A percentile compares a stretch with the other conserved stretches of the same genome.
Evolutionary conservation across 2,329 filamentous ascomycete genomes (phyloP).

Genomic region (Aspergillus jensenii): DNA sequence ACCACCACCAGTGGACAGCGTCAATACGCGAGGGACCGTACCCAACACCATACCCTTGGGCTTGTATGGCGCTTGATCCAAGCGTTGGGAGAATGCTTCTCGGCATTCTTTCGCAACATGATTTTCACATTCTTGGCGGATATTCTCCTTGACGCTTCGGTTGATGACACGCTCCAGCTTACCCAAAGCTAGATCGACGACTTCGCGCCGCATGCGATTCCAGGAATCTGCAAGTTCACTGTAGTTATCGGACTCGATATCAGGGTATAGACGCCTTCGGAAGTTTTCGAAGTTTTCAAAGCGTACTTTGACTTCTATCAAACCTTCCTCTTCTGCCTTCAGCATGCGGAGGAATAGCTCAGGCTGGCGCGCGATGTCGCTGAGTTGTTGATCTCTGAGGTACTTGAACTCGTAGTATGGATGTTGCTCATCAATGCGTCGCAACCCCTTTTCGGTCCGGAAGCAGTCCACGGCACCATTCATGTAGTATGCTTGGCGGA

Average conservation of each 20-base stretch:
- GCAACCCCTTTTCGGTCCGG: constrained; percentile 89
- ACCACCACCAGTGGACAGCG: constrained; percentile 82
- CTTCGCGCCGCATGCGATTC: constrained; percentile 84
- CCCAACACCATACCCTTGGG: constrained; percentile 89
- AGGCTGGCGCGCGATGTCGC: constrained; percentile 76
- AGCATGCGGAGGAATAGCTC: constrained; percentile 96
- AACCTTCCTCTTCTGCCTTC: constrained; percentile 89
- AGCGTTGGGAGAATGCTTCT: constrained; percentile 81
- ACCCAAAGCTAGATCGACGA: constrained; percentile 75
- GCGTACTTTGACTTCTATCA: constrained; percentile 80
- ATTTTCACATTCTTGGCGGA: constrained; percentile 92
- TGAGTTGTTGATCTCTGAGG: constrained; percentile 81
- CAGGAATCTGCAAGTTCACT: constrained; percentile 93
- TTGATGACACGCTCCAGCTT: constrained; percentile 83
- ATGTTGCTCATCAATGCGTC: constrained; percentile 90
- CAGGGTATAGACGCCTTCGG: constrained; percentile 71
- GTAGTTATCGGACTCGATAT: constrained; percentile 93
- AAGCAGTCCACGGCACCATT: constrained; percentile 82
- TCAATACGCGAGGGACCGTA: constrained; percentile 81
- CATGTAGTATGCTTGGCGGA: constrained; percentile 80
- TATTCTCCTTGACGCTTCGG: constrained; percentile 90
- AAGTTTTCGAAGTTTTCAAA: constrained; percentile 76
- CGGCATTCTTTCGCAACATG: constrained; percentile 84
- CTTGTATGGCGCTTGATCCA: constrained; percentile 95
- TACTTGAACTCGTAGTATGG: constrained; percentile 99